A percentile compares a stretch with the other conserved stretches of the same genome.
These are phyloP conservation scores for Termitomyces sp. DNA, from an alignment of 768 basidiomycete genomes.

Conservation along the genomic window DNA sequence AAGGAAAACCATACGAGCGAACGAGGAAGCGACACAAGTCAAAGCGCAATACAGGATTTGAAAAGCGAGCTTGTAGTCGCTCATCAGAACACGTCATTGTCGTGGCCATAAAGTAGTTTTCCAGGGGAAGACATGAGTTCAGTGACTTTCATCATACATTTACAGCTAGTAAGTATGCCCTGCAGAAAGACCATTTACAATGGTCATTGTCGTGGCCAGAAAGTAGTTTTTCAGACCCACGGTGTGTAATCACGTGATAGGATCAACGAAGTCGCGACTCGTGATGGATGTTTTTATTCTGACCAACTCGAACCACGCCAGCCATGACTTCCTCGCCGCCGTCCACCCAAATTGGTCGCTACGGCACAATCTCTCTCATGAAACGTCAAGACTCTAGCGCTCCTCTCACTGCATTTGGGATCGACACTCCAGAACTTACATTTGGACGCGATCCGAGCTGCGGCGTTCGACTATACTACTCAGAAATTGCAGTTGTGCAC, in stretches of 20 bases:
- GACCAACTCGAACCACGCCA: neutral
- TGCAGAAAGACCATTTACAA: too few species aligned
- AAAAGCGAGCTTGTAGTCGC: too few species aligned
- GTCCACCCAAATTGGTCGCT: conserved; percentile 50
- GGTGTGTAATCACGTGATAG: neutral
- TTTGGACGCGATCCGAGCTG: conserved; percentile 66
- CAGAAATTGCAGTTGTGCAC: conserved; percentile 58
- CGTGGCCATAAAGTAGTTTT: too few species aligned
- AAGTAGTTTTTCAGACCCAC: too few species aligned
- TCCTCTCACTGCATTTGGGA: conserved; percentile 64
- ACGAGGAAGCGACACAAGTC: too few species aligned
- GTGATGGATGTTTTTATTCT: neutral
- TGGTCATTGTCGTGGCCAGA: too few species aligned
- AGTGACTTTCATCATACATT: too few species aligned
- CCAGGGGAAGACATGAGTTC: too few species aligned
- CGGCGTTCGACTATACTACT: conserved; percentile 68
- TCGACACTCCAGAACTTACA: conserved; percentile 64
- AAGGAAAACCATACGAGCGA: too few species aligned
- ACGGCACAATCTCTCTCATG: conserved; percentile 63
- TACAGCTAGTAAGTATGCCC: too few species aligned
- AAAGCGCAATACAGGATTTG: too few species aligned
- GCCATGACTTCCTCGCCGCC: neutral
- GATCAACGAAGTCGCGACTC: neutral
- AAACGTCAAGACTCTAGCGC: conserved; percentile 45
- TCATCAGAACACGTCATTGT: too few species aligned